Base-by-base conservation (phyloP, 495 filamentous ascomycete genomes). In the Penicillium bovifimosum region DNA sequence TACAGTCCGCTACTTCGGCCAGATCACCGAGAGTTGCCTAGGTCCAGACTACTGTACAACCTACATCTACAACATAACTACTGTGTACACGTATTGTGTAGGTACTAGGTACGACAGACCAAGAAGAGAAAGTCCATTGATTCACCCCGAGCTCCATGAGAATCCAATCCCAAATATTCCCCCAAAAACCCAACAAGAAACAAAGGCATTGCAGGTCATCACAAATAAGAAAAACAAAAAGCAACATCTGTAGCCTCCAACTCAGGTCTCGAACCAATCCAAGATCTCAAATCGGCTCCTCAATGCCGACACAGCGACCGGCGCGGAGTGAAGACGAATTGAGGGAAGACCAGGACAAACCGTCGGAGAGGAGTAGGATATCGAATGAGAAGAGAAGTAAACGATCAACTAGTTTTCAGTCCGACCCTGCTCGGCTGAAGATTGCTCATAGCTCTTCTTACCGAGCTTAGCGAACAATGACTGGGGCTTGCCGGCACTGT, bases 371-470 rank as follows among this genome's bases (percentile, higher is more conserved):
- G 16, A 11, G 11, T 13, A 9, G 6, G 27, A 18, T 26, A 53
- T 28, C 18, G n/a, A 31, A 50, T 38, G 6, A 31, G 42, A 5
- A n/a, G 28, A 41, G 16, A 32, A 42, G 5, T 5, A 38, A 31
- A 17, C 24, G 18, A 34, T 29, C n/a, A 13, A 41, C 31, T 61
- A 66, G 34, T 66, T 56, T 5, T 41, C 44, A 13, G 45, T 56
- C 9, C 53, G 55, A 31, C 33, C 39, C 29, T 66, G 47, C 29
- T 58, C 58, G 16, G 65, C 61, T 3, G 65, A 49, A 0, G 69
- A 74, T 55, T 74, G 71, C 51, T 76, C 73, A 47, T 72, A 74
- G 58, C 66, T 76, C 65, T 76, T 76, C 72, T 76, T 76, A 55
- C 73, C 73, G 18, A 76, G 64, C 57, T 76, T 76, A 31, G 73